A percentile compares a stretch with the other conserved stretches of the same genome.
Conservation (phyloP, 495 filamentous ascomycete species). For the Tuber brumale region DNA sequence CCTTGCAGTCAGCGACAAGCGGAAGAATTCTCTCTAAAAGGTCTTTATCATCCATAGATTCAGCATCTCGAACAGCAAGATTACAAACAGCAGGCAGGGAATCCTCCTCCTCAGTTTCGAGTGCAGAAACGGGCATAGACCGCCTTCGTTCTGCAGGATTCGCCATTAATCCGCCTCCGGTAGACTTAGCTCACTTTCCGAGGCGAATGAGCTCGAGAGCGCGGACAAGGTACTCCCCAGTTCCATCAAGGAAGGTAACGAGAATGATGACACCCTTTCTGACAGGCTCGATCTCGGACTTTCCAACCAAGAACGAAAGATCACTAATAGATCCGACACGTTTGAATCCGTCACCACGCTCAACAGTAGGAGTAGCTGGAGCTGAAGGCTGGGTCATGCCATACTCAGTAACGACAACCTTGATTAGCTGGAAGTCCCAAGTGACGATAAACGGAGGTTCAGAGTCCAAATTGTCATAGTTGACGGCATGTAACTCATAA, state of each 20-base stretch:
- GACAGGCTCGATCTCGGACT: conserved; percentile 63
- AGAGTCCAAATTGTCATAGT: conserved; percentile 68
- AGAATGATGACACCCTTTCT: conserved; percentile 92
- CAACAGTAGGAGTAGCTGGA: conserved; percentile 69
- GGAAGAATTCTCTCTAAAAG: conserved; percentile 65
- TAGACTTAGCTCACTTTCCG: conserved; percentile 25
- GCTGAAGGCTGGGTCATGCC: conserved; percentile 75
- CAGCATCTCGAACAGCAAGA: conserved; percentile 78
- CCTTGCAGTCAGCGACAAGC: conserved; percentile 72
- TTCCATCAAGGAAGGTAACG: conserved; percentile 88
- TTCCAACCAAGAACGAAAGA: conserved; percentile 74
- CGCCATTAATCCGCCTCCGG: conserved; percentile 55
- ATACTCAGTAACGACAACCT: conserved; percentile 82
- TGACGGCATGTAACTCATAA: conserved; percentile 76
- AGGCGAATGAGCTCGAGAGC: conserved; percentile 76
- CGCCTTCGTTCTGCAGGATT: conserved; percentile 68
- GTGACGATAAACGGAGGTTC: conserved; percentile 77
- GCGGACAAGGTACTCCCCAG: conserved; percentile 71
- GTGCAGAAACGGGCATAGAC: conserved; percentile 46
- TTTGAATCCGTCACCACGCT: conserved; percentile 57
- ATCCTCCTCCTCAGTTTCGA: conserved; percentile 59
- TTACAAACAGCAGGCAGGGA: conserved; percentile 77
- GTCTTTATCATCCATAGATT: conserved; percentile 76
- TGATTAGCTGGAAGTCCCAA: conserved; percentile 93
- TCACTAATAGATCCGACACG: conserved; percentile 91